Base-by-base conservation (phyloP, 139 green algal species). In the Yamagishiella unicocca region DNA sequence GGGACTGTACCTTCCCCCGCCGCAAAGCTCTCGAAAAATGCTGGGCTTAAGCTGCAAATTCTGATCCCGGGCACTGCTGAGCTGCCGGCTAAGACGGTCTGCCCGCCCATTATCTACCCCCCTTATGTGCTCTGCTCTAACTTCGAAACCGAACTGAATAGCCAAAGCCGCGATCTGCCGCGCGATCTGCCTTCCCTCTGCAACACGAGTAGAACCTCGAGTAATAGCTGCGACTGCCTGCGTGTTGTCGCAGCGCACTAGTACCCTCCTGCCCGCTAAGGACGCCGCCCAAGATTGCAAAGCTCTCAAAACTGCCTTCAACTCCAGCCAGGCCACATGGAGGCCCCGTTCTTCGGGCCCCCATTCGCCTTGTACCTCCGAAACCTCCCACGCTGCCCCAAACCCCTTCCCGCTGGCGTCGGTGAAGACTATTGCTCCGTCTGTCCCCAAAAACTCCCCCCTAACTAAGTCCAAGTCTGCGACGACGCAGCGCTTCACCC, bases 161-260 rank as follows among this genome's bases (percentile, higher is more conserved):
- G 73, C 45, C n/a, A 81, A 31, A 14, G 19, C 22, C 0, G 73
- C 73, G 10, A 81, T 45, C 14, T 45, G 40, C 22, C 10, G 73
- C n/a, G 29, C 19, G 45, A 81, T 67, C n/a, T 5, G 2, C 7
- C 73, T n/a, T 1, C 73, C 73, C 3, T 81, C 73, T 1, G 1
- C 45, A 1, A 81, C 17, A 1, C 73, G 45, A 1, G 73, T 67
- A 7, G 73, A 43, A 2, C 73, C 73, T 2, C 27, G 73, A n/a
- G 43, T 81, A 12, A 81, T 45, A 12, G 73, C 73, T 5, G 73
- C 73, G 14, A 81, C 73, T 1, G 73, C 73, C 31, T 81, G 73
- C n/a, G n/a, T 83, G 54, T 73, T 84, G 76, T 72, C 76, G 76
- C 76, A 55, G 54, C 76, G 76, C 22, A 83, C 19, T 27, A 71